Percentiles rank a stretch among this genome's conserved stretches.
Evolutionary conservation across 2,329 filamentous ascomycete species (phyloP).

Genomic region (Fusarium decemcellulare): DNA sequence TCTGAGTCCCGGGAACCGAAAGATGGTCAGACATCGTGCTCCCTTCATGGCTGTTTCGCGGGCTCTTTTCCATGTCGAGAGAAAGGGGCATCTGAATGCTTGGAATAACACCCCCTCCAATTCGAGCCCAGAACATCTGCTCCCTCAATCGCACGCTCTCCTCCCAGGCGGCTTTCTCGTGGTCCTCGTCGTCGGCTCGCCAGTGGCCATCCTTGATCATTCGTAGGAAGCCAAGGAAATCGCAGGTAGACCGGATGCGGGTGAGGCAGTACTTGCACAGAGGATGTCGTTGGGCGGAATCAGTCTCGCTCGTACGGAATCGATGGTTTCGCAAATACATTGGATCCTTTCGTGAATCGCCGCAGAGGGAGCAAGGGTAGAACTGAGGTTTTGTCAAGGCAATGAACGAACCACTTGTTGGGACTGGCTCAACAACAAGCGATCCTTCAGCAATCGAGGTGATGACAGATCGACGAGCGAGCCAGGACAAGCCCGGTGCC

Average conservation of each 20-base stretch:
- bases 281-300: conserved; percentile 89
- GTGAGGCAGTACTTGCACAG: conserved; percentile 90
- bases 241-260: conserved; percentile 88
- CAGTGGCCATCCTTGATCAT: conserved; percentile 95
- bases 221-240: conserved; percentile 91
- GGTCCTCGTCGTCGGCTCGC: conserved; percentile 85
- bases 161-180: conserved; percentile 92
- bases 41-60: conserved; percentile 53
- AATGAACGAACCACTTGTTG: conserved; percentile 67
- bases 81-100: conserved; percentile 53
- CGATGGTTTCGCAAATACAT: conserved; percentile 84
- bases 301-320: conserved; percentile 89
- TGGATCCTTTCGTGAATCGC: conserved; percentile 81
- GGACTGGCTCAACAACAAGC: conserved; percentile 90
- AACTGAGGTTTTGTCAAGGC: conserved; percentile 66
- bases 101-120: conserved; percentile 92
- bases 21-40: conserved; percentile 32
- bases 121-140: conserved; percentile 96
- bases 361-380: conserved; percentile 88
- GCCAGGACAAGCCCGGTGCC: conserved; percentile 93
- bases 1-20: conserved; percentile 41
- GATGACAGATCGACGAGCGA: conserved; percentile 88
- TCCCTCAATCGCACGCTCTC: conserved; percentile 91
- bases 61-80: conserved; percentile 51
- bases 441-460: conserved; percentile 87